Base-by-base conservation (phyloP, 306 rosid species). In the Potentilla sterilis region DNA sequence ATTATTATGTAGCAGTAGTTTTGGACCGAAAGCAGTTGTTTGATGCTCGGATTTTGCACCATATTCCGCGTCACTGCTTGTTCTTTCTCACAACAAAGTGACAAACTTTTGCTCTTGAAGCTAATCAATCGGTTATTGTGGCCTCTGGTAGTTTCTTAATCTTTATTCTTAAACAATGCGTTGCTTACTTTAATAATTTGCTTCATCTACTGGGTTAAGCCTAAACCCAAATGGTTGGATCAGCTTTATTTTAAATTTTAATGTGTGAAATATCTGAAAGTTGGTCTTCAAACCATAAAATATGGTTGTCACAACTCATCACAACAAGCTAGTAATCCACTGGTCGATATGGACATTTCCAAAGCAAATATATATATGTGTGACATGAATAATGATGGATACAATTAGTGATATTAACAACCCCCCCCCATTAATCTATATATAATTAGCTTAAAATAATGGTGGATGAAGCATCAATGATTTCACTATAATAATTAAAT, bases 61-160 rank as follows among this genome's bases (percentile, higher is more conserved):
- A 8, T 35, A 42, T 47, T 47, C 70, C 51, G 57, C 66, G 64
- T 80, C 80, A 73, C 57, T 22, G 1, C 16, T 62, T 75, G 13
- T 64, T 52, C 73, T 58, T 48, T 48, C 22, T 38, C 42, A 22
- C 9, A 42, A 59, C 54, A 75, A 80, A 69, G 54, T 61, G 67
- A 8, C 38, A 38, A 40, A 21, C 7, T 4, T 34, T 4, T 34
- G 24, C 28, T 16, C 52, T 28, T 40, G 51, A 42, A 61, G 44
- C 52, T 28, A 63, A 41, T 75, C 52, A 63, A 41, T 75, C 52
- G 76, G 51, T 62, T 28, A 70, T 24, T 52, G 76, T 64, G 77
- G 66, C 62, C 43, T 48, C 59, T 48, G n/a, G 9, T 3, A 21
- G 47, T 38, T 18, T 62, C 24, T 16, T 59, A 11, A 12, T 62